These are phyloP conservation scores for Auriculariales sp. DNA, from an alignment of 768 basidiomycete genomes.

Conservation along the genomic window DNA sequence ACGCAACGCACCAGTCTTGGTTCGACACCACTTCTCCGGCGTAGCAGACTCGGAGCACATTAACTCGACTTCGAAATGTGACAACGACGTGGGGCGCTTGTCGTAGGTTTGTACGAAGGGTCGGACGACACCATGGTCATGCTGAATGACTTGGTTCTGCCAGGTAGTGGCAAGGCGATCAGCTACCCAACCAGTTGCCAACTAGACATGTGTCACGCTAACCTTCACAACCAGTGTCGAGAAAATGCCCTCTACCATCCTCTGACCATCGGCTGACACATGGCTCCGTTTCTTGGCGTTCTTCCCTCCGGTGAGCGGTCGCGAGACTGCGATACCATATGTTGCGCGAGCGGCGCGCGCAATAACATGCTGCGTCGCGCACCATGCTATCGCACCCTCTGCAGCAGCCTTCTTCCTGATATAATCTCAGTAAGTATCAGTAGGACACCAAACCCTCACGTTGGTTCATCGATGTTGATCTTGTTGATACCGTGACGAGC, in stretches of 20 bases:
- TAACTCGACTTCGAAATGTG: not conserved
- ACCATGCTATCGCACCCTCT: not conserved
- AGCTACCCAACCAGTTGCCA: no score
- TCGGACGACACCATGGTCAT: no score
- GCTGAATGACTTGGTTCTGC: not conserved
- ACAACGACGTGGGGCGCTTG: no score
- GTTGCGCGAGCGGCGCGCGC: not conserved
- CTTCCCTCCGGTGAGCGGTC: not conserved
- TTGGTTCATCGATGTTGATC: not conserved
- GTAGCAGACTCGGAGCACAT: not conserved
- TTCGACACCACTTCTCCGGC: no score
- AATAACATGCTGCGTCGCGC: not conserved
- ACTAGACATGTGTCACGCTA: no score
- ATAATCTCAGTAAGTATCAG: not conserved
- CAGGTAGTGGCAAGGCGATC: not conserved
- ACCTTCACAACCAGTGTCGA: not conserved
- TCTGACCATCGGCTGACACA: not conserved
- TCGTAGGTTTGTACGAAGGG: no score
- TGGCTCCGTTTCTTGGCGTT: not conserved
- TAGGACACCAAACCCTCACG: not conserved
- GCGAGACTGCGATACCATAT: not conserved
- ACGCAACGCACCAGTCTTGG: no score
- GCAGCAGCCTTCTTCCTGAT: not conserved
- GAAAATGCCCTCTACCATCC: not conserved
- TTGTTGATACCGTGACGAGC: not conserved